These are phyloP conservation scores for Brassica balearica DNA, from an alignment of 441 rosid genomes.

Conservation along the genomic window DNA sequence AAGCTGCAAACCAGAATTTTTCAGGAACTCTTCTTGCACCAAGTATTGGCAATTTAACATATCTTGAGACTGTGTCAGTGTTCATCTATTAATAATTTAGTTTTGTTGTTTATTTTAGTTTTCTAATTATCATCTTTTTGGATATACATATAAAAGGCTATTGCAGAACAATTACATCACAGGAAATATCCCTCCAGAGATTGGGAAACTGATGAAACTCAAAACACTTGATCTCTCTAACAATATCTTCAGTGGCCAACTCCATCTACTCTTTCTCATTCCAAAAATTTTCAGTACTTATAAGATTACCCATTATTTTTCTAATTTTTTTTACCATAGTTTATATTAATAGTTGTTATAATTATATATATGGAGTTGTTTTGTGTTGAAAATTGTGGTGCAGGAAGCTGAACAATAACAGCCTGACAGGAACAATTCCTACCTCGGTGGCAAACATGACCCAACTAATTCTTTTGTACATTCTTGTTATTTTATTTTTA, in stretches of 20 bases:
- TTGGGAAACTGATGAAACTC: conserved; percentile 81
- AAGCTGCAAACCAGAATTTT: conserved; percentile 87
- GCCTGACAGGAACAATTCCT: conserved; percentile 76
- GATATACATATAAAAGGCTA: conserved; percentile 52
- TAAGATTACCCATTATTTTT: conserved; percentile 46
- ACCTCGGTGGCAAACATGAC: conserved; percentile 75
- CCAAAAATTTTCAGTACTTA: conserved; percentile 71
- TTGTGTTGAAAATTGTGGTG: conserved; percentile 35
- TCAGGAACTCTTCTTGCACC: conserved; percentile 77
- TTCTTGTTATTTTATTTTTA: conserved; percentile 38
- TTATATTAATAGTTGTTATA: background rate
- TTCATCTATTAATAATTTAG: background rate
- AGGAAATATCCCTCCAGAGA: conserved; percentile 76
- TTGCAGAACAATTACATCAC: conserved; percentile 86
- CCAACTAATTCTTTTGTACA: conserved; percentile 81
- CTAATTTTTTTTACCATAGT: background rate
- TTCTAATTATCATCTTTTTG: conserved; percentile 8
- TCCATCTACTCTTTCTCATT: conserved; percentile 58
- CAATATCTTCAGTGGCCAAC: conserved; percentile 67
- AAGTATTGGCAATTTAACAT: conserved; percentile 84
- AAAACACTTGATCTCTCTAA: conserved; percentile 90
- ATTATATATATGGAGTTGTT: background rate
- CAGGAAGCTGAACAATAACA: conserved; percentile 94
- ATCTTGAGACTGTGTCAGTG: conserved; percentile 89
- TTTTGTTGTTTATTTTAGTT: background rate